Conservation (phyloP, 2,329 filamentous ascomycete species). For the Colletotrichum abscissum region DNA sequence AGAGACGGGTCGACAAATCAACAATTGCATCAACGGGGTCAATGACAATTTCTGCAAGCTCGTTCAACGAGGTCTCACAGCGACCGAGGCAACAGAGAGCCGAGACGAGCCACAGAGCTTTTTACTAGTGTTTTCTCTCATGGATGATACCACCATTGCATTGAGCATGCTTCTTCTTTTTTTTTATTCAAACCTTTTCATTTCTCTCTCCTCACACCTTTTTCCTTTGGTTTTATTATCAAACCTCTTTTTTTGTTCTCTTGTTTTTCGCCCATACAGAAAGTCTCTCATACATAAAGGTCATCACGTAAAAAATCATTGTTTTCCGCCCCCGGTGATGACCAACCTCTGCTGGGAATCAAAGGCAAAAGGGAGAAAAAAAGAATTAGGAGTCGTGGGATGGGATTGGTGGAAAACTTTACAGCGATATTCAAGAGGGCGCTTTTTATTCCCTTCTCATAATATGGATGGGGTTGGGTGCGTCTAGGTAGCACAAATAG, state of each 20-base stretch:
- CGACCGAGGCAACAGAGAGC: slow-evolving; percentile 34
- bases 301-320: slow-evolving; percentile 33
- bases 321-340: slow-evolving; percentile 7
- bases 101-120: slow-evolving; percentile 35
- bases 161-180: slow-evolving; percentile 47
- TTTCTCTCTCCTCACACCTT: slow-evolving; percentile 17
- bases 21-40: slow-evolving; percentile 35
- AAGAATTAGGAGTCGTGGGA: background rate
- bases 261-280: slow-evolving; percentile 32
- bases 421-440: slow-evolving; percentile 25
- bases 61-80: slow-evolving; percentile 30
- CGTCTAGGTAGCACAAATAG: slow-evolving; percentile 29
- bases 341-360: background rate
- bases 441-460: slow-evolving; percentile 4
- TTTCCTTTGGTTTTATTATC: slow-evolving; percentile 26
- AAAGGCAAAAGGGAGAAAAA: background rate
- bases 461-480: slow-evolving; percentile 1
- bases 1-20: slow-evolving; percentile 2
- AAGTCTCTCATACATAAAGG: slow-evolving; percentile 31
- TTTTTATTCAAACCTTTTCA: slow-evolving; percentile 36
- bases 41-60: slow-evolving; percentile 34
- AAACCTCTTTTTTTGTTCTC: slow-evolving; percentile 35
- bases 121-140: slow-evolving; percentile 41
- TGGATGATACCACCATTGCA: slow-evolving; percentile 57
- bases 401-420: background rate